A percentile compares a stretch with the other conserved stretches of the same genome.
Evolutionary conservation across 768 basidiomycete species (phyloP).

Genomic region (Rhizopogon vesiculosus): DNA sequence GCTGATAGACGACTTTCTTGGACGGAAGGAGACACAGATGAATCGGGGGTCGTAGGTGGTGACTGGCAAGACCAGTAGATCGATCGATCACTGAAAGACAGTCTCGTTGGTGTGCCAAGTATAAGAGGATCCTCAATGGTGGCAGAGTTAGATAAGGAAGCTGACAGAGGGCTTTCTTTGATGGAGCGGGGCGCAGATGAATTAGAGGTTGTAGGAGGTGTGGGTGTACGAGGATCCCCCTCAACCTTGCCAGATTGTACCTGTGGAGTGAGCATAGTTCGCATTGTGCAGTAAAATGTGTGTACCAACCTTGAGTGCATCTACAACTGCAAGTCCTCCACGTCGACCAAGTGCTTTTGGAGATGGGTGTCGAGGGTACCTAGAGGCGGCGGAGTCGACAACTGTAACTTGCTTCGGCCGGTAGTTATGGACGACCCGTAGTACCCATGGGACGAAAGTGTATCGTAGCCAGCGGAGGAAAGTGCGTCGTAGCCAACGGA

Average conservation of each 20-base stretch:
- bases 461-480: no score
- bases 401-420: not conserved
- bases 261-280: not conserved
- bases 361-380: slow-evolving; percentile 3
- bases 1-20: slow-evolving; percentile 6
- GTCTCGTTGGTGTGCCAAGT: not conserved
- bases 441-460: not conserved
- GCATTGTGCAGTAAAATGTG: no score
- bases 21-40: slow-evolving; percentile 1
- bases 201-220: not conserved
- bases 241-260: not conserved
- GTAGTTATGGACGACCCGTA: not conserved
- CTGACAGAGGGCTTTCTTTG: slow-evolving; percentile 5
- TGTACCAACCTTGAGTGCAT: slow-evolving; percentile 5
- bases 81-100: slow-evolving; percentile 2
- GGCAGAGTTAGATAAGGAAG: slow-evolving; percentile 1
- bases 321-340: slow-evolving; percentile 14
- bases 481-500: no score
- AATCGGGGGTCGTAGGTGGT: not conserved
- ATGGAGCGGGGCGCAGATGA: slow-evolving; percentile 1
- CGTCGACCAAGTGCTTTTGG: slow-evolving; percentile 15
- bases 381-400: not conserved
- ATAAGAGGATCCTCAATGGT: not conserved
- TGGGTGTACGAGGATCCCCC: not conserved
- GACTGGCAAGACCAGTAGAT: slow-evolving; percentile 10